Evolutionary conservation across 75 land plant species (phyloP).

Genomic region (Pinus albicaulis): DNA sequence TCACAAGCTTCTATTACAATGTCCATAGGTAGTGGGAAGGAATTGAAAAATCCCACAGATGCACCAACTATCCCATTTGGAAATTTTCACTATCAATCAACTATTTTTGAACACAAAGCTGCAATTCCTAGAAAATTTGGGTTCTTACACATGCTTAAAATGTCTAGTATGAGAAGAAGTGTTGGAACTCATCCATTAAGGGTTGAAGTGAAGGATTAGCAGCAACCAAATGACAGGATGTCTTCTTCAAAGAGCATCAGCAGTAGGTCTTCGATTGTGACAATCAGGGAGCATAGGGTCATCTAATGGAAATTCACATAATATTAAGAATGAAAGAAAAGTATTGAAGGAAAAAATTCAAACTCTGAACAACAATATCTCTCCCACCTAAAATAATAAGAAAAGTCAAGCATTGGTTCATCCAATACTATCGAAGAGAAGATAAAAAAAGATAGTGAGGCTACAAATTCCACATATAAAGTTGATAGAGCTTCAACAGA

Average conservation of each 20-base stretch:
- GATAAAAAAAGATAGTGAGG: not conserved
- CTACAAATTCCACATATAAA: too few relatives aligned
- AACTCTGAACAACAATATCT: too few relatives aligned
- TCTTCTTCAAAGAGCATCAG: not conserved
- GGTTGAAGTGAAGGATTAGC: constrained; percentile 4
- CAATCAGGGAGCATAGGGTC: constrained; percentile 1
- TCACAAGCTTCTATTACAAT: too few relatives aligned
- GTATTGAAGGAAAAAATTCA: too few relatives aligned
- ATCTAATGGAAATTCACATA: too few relatives aligned
- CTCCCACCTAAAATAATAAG: too few relatives aligned
- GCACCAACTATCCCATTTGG: not conserved
- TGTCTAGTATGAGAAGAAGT: constrained; percentile 6
- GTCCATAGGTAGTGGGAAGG: too few relatives aligned
- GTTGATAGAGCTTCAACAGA: too few relatives aligned
- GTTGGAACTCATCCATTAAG: not conserved
- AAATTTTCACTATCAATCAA: not conserved
- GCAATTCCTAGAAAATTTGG: not conserved
- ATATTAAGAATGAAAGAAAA: too few relatives aligned
- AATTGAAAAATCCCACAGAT: not conserved
- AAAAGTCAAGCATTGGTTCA: not conserved
- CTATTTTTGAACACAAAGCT: not conserved
- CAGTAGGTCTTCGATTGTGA: not conserved
- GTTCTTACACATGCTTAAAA: constrained; percentile 3
- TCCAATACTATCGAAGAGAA: not conserved
- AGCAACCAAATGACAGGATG: not conserved